Evolutionary conservation across 2,329 filamentous ascomycete genomes (phyloP).

Genomic region (Corynespora cassiicola): DNA sequence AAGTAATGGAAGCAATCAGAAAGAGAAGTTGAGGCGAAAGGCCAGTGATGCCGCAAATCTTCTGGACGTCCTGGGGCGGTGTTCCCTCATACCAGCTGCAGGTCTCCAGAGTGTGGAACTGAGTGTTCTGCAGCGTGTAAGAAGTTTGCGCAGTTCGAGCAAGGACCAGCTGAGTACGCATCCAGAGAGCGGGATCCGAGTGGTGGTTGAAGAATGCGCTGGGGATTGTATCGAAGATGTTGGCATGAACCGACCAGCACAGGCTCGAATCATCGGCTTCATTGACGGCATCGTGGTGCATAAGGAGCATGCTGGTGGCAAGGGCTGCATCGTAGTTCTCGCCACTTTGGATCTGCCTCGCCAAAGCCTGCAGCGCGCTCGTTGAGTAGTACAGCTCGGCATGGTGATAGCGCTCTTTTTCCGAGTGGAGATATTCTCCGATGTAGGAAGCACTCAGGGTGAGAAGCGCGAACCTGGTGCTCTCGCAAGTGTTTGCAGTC

Average conservation of each 20-base stretch:
- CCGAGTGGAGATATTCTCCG: constrained; percentile 32
- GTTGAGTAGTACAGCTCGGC: constrained; percentile 42
- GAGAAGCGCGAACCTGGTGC: constrained; percentile 38
- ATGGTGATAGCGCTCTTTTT: constrained; percentile 35
- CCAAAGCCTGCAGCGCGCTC: constrained; percentile 34
- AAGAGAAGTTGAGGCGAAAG: constrained; percentile 38
- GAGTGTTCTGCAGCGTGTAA: constrained; percentile 23
- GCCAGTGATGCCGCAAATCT: constrained; percentile 30
- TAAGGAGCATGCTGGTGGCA: constrained; percentile 40
- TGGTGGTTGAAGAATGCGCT: constrained; percentile 24
- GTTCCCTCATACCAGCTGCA: constrained; percentile 30
- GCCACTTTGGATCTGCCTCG: constrained; percentile 34
- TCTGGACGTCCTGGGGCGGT: constrained; percentile 25
- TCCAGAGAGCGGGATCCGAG: constrained; percentile 35
- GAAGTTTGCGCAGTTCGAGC: constrained; percentile 35
- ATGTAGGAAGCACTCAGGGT: constrained; percentile 42
- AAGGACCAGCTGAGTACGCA: constrained; percentile 34
- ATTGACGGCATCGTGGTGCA: constrained; percentile 39
- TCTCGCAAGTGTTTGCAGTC: constrained; percentile 30
- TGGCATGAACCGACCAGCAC: constrained; percentile 42
- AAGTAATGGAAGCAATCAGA: constrained; percentile 36
- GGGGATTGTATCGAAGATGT: constrained; percentile 38
- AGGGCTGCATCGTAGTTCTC: constrained; percentile 36
- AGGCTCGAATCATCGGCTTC: constrained; percentile 28
- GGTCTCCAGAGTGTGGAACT: constrained; percentile 32